phyloP scores from a whole-genome alignment of 2,329 filamentous ascomycete species.

The Ceratocystis destructans region DNA sequence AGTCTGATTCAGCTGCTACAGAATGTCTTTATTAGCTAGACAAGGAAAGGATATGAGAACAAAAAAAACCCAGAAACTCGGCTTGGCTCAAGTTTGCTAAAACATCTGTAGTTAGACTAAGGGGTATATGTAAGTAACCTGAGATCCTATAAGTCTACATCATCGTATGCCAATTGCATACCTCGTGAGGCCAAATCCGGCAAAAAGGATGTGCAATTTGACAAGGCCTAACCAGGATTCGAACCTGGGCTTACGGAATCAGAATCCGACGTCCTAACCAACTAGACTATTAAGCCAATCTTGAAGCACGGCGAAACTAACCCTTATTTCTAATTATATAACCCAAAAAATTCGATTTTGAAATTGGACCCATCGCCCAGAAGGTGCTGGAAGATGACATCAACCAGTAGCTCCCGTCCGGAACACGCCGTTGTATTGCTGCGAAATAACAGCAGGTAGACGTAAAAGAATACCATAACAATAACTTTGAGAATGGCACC shows the following conservation, averaged over 20 bases:
- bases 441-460: too few species aligned
- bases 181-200: neutral
- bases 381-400: too few species aligned
- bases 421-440: too few species aligned
- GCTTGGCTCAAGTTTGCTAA: neutral
- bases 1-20: neutral
- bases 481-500: too few species aligned
- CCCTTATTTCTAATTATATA: too few species aligned
- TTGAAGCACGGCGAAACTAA: too few species aligned
- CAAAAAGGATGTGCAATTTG: neutral
- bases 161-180: neutral
- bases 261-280: too few species aligned
- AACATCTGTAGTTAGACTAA: neutral
- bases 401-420: too few species aligned
- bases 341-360: too few species aligned
- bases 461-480: too few species aligned
- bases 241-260: constrained; percentile 12
- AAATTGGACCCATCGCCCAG: neutral
- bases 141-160: neutral
- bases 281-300: too few species aligned
- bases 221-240: constrained; percentile 10
- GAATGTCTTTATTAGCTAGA: too few species aligned
- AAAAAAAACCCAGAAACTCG: neutral
- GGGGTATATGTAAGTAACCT: neutral
- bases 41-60: neutral